A percentile compares a stretch with the other conserved stretches of the same genome.
Evolutionary conservation across 352 stramenopile genomes (phyloP).

Genomic region (Globisporangium echinulatum): DNA sequence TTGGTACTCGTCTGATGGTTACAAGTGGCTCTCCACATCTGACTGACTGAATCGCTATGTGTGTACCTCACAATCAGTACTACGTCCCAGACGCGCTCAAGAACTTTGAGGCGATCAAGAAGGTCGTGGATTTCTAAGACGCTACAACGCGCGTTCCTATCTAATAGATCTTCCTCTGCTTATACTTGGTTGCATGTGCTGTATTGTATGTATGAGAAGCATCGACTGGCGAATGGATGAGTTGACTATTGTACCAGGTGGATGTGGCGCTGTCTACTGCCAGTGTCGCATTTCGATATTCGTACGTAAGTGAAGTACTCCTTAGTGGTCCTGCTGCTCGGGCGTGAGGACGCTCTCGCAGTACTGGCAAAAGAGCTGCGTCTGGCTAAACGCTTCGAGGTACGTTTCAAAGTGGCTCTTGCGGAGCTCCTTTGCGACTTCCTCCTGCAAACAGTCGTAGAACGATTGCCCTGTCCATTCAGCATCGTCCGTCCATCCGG

Average conservation of each 20-base stretch:
- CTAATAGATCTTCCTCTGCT: neutral
- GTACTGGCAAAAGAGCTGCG: constrained; percentile 83
- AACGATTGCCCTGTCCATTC: constrained; percentile 33
- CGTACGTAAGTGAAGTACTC: neutral
- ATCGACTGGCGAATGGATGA: too few relatives aligned
- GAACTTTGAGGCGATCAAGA: constrained; percentile 95
- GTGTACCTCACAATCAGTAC: constrained; percentile 18
- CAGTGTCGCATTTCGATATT: too few relatives aligned
- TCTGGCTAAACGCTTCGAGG: constrained; percentile 79
- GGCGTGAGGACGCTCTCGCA: constrained; percentile 65
- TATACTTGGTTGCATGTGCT: too few relatives aligned
- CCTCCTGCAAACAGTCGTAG: constrained; percentile 73
- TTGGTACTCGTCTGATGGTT: constrained; percentile 15
- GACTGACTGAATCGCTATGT: neutral
- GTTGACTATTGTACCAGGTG: too few relatives aligned
- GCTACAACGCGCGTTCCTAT: neutral
- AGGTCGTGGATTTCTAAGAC: constrained; percentile 83
- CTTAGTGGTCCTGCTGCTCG: constrained; percentile 10
- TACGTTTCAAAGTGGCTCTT: constrained; percentile 69
- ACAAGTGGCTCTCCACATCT: neutral
- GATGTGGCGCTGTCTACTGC: too few relatives aligned
- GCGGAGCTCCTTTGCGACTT: constrained; percentile 59
- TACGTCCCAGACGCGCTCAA: constrained; percentile 93
- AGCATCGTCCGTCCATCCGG: too few relatives aligned
- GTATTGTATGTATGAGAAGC: too few relatives aligned